Evolutionary conservation across 106 monocot genomes (phyloP).

Genomic region (Allium cepa): DNA sequence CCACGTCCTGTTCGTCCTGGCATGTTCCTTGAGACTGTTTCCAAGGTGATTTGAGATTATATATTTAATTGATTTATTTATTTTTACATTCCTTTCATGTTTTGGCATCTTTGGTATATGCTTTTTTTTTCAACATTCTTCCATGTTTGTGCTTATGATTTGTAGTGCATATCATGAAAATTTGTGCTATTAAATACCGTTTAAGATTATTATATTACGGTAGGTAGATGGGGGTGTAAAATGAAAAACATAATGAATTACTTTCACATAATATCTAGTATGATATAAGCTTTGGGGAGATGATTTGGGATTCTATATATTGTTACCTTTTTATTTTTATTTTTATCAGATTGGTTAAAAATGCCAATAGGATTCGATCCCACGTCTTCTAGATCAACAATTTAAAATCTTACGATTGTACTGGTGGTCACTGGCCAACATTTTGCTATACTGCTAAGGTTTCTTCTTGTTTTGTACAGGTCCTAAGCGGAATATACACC

Average conservation of each 20-base stretch:
- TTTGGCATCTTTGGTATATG: background rate
- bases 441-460: background rate
- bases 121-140: background rate
- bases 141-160: background rate
- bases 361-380: background rate
- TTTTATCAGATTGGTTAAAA: background rate
- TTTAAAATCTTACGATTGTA: background rate
- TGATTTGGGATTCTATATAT: background rate
- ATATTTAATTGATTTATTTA: background rate
- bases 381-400: background rate
- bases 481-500: slow-evolving; percentile 82
- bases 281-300: too few relatives aligned
- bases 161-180: background rate
- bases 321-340: background rate
- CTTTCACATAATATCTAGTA: too few relatives aligned
- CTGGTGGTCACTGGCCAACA: background rate
- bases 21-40: slow-evolving; percentile 56
- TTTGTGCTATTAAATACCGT: too few relatives aligned
- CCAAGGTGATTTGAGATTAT: slow-evolving; percentile 19
- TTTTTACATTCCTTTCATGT: background rate
- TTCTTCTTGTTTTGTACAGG: slow-evolving; percentile 19
- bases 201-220: too few relatives aligned
- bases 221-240: too few relatives aligned
- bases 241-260: too few relatives aligned
- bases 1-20: slow-evolving; percentile 75